These are phyloP conservation scores for Gonium pectorale DNA, from an alignment of 139 green algal genomes.

Conservation along the genomic window DNA sequence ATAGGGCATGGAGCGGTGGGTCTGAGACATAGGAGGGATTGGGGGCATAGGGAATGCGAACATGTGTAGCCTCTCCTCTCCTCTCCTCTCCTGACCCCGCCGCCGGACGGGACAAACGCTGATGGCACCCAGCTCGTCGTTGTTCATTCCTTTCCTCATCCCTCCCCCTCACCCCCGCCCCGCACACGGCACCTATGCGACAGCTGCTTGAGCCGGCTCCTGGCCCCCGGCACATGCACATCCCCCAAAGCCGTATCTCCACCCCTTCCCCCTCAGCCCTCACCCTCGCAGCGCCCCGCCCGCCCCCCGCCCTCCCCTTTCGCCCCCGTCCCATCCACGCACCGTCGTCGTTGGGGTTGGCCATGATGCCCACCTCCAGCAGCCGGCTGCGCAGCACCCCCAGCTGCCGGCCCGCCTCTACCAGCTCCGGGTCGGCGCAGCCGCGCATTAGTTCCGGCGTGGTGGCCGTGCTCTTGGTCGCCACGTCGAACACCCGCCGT, in stretches of 20 bases:
- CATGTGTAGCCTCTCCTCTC: neutral
- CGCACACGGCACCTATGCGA: neutral
- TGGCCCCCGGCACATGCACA: too few species aligned
- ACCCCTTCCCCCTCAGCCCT: neutral
- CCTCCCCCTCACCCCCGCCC: neutral
- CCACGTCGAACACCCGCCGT: neutral
- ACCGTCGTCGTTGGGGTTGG: slow-evolving; percentile 46
- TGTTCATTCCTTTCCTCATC: neutral
- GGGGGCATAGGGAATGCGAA: neutral
- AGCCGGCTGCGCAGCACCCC: slow-evolving; percentile 27
- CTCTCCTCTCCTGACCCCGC: too few species aligned
- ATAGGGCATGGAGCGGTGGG: neutral
- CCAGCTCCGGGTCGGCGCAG: slow-evolving; percentile 18
- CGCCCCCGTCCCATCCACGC: neutral
- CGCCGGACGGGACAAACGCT: too few species aligned
- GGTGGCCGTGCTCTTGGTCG: neutral
- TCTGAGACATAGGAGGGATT: neutral
- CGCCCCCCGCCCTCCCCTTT: neutral
- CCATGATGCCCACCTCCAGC: slow-evolving; percentile 38
- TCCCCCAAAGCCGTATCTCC: neutral
- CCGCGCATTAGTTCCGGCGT: slow-evolving; percentile 8
- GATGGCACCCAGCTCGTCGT: neutral
- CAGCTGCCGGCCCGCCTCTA: slow-evolving; percentile 19
- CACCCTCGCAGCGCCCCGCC: neutral
- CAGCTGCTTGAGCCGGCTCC: too few species aligned